Base-by-base conservation (phyloP, 768 basidiomycete species). In the Coprinellus micaceus region DNA sequence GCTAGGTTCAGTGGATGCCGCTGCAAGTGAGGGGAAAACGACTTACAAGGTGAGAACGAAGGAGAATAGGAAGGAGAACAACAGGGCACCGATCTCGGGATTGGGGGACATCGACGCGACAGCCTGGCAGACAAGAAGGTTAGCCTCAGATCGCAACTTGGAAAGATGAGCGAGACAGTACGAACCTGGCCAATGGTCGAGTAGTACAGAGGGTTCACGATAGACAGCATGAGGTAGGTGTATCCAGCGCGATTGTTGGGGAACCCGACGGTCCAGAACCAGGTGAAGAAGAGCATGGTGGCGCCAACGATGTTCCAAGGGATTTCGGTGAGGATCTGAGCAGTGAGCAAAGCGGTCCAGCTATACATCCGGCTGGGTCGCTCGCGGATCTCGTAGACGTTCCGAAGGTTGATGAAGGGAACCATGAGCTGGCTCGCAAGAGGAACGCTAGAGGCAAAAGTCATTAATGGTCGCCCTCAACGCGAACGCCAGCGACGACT, bases 201-300 rank as follows among this genome's bases (percentile, higher is more conserved):
- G 59, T 82, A 86, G 60, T 84, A 88, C 0, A 82, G 30, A 5
- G 85, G 82, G 64, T 79, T 85, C 21, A 83, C 60, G 24, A 88
- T 59, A 19, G 73, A 77, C 24, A 83, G 58, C 61, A 82, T 69
- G 6, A 88, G 74, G 64, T 75, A 86, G 2, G 80, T 81, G 62
- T 81, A 86, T 19, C 78, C 86, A 3, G 76, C 84, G 37, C 85
- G 71, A 13, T 74, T 72, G 1, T 68, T 71, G 11, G 74, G 72
- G 62, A 83, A 84, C 0, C 85, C 85, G 48, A 86, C 82, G 3
- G 85, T 84, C 82, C 82, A 87, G 68, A 78, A 88, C 86, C 86
- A 89, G 61, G 78, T 81, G 52, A 85, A 62, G 71, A 81, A 89
- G 69, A 84, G 78, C 12, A 88, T 53, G 0, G 77, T 72, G 1